Percentiles rank a stretch among this genome's conserved stretches.
These are phyloP conservation scores for Boletus tomentosulus DNA, from an alignment of 768 basidiomycete species.

Conservation along the genomic window DNA sequence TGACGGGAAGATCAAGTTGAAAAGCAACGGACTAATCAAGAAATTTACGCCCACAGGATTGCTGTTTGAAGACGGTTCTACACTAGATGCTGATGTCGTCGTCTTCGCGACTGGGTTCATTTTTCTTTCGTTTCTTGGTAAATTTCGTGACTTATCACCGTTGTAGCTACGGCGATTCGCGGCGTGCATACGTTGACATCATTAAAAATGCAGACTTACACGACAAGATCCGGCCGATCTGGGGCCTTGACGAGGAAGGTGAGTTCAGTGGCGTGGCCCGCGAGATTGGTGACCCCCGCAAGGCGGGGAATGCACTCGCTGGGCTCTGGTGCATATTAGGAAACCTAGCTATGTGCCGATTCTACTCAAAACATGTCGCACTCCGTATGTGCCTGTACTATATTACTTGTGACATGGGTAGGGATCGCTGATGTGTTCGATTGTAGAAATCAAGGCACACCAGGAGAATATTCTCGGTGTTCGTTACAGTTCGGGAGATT, in stretches of 20 bases:
- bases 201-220: constrained; percentile 19
- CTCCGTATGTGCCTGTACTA: constrained; percentile 46
- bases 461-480: constrained; percentile 43
- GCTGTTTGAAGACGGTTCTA: constrained; percentile 28
- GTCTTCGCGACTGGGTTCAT: constrained; percentile 27
- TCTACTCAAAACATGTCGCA: constrained; percentile 64
- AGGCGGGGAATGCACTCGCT: constrained; percentile 11
- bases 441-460: constrained; percentile 69
- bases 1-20: constrained; percentile 46
- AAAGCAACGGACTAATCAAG: constrained; percentile 24
- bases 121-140: neutral
- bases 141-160: neutral
- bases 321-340: constrained; percentile 59
- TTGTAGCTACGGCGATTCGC: constrained; percentile 21
- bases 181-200: constrained; percentile 12
- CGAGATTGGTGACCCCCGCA: constrained; percentile 40
- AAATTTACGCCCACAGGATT: constrained; percentile 31
- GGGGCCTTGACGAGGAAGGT: constrained; percentile 32
- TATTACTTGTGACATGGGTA: neutral
- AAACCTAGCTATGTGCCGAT: constrained; percentile 57
- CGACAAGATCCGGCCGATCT: constrained; percentile 21
- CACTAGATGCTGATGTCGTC: constrained; percentile 43
- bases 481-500: constrained; percentile 11
- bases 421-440: neutral
- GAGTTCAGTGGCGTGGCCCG: constrained; percentile 34